phyloP scores from a whole-genome alignment of 768 basidiomycete genomes.

The Boletus barrowsii region DNA sequence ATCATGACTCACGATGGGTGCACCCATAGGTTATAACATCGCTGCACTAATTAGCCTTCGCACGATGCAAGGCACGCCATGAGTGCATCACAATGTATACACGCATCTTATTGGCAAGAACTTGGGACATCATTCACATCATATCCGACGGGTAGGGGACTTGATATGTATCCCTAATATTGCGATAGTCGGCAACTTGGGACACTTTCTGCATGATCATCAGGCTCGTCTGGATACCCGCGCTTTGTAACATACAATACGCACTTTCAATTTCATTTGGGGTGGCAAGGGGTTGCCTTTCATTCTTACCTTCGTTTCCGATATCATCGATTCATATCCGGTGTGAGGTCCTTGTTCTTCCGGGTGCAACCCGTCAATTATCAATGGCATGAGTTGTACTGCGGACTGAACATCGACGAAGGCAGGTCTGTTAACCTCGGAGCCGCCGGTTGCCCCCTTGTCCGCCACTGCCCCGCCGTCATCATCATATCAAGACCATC shows the following conservation, averaged over 20 bases:
- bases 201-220: slow-evolving; percentile 4
- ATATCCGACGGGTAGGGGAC: slow-evolving; percentile 7
- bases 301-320: background rate
- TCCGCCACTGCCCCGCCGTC: too few relatives aligned
- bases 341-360: too few relatives aligned
- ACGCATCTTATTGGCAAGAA: slow-evolving; percentile 24
- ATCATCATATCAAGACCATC: too few relatives aligned
- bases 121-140: slow-evolving; percentile 1
- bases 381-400: too few relatives aligned
- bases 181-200: slow-evolving; percentile 7
- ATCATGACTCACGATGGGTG: background rate
- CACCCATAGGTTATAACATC: slow-evolving; percentile 4
- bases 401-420: too few relatives aligned
- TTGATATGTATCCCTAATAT: slow-evolving; percentile 23
- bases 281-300: slow-evolving; percentile 21
- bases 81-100: slow-evolving; percentile 28
- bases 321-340: background rate
- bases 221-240: slow-evolving; percentile 16
- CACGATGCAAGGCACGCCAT: slow-evolving; percentile 8
- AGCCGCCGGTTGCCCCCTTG: too few relatives aligned
- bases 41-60: background rate
- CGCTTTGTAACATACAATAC: slow-evolving; percentile 5
- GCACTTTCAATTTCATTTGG: slow-evolving; percentile 3
- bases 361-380: too few relatives aligned
- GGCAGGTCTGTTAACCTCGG: too few relatives aligned